phyloP scores from a whole-genome alignment of 2,329 filamentous ascomycete genomes.

The Biscogniauxia sp. region DNA sequence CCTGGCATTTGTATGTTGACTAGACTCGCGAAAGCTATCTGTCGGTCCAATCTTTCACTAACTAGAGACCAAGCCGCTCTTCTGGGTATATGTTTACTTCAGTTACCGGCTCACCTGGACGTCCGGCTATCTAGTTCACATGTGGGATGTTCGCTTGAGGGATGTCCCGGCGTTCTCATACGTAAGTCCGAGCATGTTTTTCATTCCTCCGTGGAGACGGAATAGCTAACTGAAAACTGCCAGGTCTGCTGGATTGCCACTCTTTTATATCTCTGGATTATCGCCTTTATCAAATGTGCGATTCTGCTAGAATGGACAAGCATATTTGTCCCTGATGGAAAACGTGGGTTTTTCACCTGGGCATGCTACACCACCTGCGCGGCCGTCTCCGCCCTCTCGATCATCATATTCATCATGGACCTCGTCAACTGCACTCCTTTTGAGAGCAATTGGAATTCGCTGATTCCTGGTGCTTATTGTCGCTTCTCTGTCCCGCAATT shows the following conservation, averaged over 20 bases:
- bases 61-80: too few relatives aligned
- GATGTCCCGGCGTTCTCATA: too few relatives aligned
- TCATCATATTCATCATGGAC: slow-evolving; percentile 11
- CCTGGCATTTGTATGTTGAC: too few relatives aligned
- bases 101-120: too few relatives aligned
- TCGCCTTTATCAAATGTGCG: slow-evolving; percentile 12
- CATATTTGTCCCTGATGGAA: slow-evolving; percentile 8
- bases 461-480: slow-evolving; percentile 6
- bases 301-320: slow-evolving; percentile 11
- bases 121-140: too few relatives aligned
- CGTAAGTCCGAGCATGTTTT: too few relatives aligned
- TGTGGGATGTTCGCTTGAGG: too few relatives aligned
- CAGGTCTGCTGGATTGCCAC: slow-evolving; percentile 2
- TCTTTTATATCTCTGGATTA: slow-evolving; percentile 7
- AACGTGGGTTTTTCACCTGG: slow-evolving; percentile 8
- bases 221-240: too few relatives aligned
- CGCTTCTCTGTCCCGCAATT: slow-evolving; percentile 8
- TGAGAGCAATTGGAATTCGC: slow-evolving; percentile 9
- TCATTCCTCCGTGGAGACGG: too few relatives aligned
- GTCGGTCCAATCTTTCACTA: too few relatives aligned
- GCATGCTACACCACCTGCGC: slow-evolving; percentile 4
- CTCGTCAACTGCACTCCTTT: slow-evolving; percentile 12
- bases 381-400: slow-evolving; percentile 4
- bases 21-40: too few relatives aligned
- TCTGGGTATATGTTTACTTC: too few relatives aligned